A percentile compares a stretch with the other conserved stretches of the same genome.
These are phyloP conservation scores for Exophiala phaeomuriformis DNA, from an alignment of 2,329 filamentous ascomycete genomes.

Conservation along the genomic window DNA sequence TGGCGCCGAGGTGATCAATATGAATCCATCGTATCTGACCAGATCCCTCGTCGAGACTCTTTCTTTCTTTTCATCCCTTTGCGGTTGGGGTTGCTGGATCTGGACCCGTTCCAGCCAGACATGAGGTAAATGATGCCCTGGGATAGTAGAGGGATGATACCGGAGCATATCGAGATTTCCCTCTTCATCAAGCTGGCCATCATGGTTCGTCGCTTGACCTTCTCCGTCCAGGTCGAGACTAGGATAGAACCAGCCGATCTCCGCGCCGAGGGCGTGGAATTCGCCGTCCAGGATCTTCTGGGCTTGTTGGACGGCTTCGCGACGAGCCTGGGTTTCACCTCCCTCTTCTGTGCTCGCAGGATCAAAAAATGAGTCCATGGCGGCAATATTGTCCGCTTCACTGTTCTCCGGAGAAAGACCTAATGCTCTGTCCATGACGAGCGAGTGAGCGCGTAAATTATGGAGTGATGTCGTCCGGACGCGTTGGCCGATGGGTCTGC, in stretches of 20 bases:
- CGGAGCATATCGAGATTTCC: constrained; percentile 19
- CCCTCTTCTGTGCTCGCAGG: constrained; percentile 1
- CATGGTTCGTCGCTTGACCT: constrained; percentile 21
- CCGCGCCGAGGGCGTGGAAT: constrained; percentile 32
- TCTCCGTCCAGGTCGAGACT: constrained; percentile 24
- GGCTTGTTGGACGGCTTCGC: constrained; percentile 26
- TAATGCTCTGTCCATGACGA: constrained; percentile 31
- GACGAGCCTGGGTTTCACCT: constrained; percentile 20
- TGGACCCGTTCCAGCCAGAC: constrained; percentile 26
- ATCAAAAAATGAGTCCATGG: constrained; percentile 29
- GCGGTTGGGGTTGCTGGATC: too few species aligned
- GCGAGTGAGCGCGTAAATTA: constrained; percentile 29
- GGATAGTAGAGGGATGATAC: constrained; percentile 28
- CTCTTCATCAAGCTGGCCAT: constrained; percentile 24
- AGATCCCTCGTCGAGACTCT: constrained; percentile 27
- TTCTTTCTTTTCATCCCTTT: not conserved
- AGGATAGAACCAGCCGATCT: constrained; percentile 35
- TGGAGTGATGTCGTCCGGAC: constrained; percentile 28
- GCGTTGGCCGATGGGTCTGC: constrained; percentile 29
- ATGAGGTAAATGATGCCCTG: constrained; percentile 33
- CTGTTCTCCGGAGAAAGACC: constrained; percentile 28
- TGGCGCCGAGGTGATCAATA: constrained; percentile 16
- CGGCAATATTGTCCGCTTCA: constrained; percentile 24
- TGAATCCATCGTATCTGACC: constrained; percentile 20
- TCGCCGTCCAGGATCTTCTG: constrained; percentile 30